Evolutionary conservation across 2,329 filamentous ascomycete genomes (phyloP).

Genomic region (Tolypocladium ovalisporum): DNA sequence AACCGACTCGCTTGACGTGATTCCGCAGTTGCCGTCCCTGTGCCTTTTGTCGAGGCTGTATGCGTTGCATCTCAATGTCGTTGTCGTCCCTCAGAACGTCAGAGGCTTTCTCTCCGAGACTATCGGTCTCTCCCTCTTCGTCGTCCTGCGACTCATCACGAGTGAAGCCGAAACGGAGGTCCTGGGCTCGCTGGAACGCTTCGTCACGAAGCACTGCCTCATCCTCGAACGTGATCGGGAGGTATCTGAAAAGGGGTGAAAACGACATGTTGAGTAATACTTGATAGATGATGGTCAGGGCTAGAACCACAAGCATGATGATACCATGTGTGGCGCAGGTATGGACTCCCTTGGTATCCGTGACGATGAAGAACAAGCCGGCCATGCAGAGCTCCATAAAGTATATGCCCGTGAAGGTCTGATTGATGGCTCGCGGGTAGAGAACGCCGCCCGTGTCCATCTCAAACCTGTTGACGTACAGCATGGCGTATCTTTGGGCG

Average conservation of each 20-base stretch:
- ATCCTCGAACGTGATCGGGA: slow-evolving; percentile 92
- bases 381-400: slow-evolving; percentile 88
- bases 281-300: slow-evolving; percentile 70
- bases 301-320: slow-evolving; percentile 66
- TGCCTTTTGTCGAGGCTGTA: slow-evolving; percentile 11
- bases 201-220: slow-evolving; percentile 87
- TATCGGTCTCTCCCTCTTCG: slow-evolving; percentile 26
- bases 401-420: slow-evolving; percentile 89
- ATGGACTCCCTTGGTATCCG: slow-evolving; percentile 39
- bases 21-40: slow-evolving; percentile 23
- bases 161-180: slow-evolving; percentile 52
- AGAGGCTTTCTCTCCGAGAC: slow-evolving; percentile 23
- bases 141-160: slow-evolving; percentile 42
- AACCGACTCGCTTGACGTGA: slow-evolving; percentile 35
- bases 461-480: slow-evolving; percentile 85
- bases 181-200: slow-evolving; percentile 73
- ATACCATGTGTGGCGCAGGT: slow-evolving; percentile 68
- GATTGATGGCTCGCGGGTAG: slow-evolving; percentile 87
- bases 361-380: slow-evolving; percentile 75
- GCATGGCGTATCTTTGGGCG: slow-evolving; percentile 90
- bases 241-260: slow-evolving; percentile 71
- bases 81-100: slow-evolving; percentile 22
- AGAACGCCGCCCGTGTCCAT: slow-evolving; percentile 87
- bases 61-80: slow-evolving; percentile 28
- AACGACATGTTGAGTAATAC: slow-evolving; percentile 74